phyloP scores from a whole-genome alignment of 1,284 basidiomycete species.

The Ustilago loliicola region DNA sequence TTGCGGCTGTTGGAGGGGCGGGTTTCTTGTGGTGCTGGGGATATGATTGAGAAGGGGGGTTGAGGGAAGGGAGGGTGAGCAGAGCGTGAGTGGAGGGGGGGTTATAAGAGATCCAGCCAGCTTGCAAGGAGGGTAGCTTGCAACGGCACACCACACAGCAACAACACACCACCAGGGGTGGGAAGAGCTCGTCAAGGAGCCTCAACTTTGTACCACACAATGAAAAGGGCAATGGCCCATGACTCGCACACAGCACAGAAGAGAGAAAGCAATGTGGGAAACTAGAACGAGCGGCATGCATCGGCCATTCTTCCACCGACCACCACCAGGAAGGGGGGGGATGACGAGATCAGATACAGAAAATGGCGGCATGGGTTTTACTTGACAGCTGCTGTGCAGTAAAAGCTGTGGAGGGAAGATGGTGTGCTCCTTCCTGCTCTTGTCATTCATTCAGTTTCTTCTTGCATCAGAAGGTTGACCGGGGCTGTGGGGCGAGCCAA shows the following conservation, averaged over 20 bases:
- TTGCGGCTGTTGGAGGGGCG: neutral
- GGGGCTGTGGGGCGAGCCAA: conserved; percentile 11
- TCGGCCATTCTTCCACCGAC: conserved; percentile 11
- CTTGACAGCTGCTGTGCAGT: neutral
- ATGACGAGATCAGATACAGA: neutral
- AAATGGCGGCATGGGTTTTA: neutral
- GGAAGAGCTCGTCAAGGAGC: conserved; percentile 1
- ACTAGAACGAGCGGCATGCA: conserved; percentile 16
- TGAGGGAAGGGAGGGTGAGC: neutral
- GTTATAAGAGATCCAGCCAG: conserved; percentile 9
- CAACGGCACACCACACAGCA: too few species aligned
- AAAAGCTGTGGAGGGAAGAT: neutral
- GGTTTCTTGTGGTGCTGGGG: neutral
- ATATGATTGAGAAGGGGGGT: neutral
- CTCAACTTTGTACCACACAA: too few species aligned
- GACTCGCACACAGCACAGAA: neutral
- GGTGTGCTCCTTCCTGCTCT: conserved; percentile 3
- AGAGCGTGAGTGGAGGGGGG: neutral
- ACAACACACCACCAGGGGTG: too few species aligned
- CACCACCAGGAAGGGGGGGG: neutral
- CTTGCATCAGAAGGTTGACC: neutral
- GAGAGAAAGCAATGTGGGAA: neutral
- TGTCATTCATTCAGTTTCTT: too few species aligned
- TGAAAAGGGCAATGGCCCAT: too few species aligned
- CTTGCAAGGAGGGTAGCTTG: too few species aligned